phyloP scores from a whole-genome alignment of 192 early-diverging fungal species.

The Ambispora gerdemannii region DNA sequence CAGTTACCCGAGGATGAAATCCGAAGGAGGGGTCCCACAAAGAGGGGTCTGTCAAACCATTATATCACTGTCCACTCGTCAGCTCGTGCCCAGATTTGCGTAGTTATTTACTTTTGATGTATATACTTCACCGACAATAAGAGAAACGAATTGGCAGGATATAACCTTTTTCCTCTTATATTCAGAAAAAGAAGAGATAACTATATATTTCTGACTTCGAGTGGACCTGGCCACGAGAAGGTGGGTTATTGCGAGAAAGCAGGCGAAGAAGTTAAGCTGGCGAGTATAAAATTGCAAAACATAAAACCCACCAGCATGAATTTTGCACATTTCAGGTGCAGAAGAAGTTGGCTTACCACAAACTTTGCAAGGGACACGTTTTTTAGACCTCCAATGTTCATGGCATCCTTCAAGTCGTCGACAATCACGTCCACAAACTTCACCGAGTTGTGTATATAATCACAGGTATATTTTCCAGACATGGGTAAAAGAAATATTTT shows the following conservation, averaged over 20 bases:
- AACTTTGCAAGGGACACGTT: no score
- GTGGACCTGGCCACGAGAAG: neutral
- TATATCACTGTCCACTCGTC: no score
- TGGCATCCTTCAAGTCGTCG: neutral
- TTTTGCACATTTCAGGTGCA: no score
- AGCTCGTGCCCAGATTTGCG: no score
- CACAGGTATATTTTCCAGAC: no score
- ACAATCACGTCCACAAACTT: no score
- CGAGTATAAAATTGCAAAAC: no score
- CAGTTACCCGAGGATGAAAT: neutral
- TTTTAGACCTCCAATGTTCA: neutral
- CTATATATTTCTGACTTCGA: neutral
- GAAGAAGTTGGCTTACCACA: no score
- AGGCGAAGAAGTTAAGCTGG: slow-evolving; percentile 1
- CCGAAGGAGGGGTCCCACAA: neutral
- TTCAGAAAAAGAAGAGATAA: no score
- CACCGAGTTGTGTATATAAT: no score
- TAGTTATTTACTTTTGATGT: slow-evolving; percentile 1
- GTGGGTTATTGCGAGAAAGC: neutral
- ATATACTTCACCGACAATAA: neutral
- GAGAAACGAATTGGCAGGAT: neutral
- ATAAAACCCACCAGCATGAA: no score
- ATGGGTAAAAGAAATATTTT: no score
- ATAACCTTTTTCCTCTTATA: neutral
- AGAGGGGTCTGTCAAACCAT: slow-evolving; percentile 7